phyloP scores from a whole-genome alignment of 345 rosid genomes.

The Hibiscus tridactylites region DNA sequence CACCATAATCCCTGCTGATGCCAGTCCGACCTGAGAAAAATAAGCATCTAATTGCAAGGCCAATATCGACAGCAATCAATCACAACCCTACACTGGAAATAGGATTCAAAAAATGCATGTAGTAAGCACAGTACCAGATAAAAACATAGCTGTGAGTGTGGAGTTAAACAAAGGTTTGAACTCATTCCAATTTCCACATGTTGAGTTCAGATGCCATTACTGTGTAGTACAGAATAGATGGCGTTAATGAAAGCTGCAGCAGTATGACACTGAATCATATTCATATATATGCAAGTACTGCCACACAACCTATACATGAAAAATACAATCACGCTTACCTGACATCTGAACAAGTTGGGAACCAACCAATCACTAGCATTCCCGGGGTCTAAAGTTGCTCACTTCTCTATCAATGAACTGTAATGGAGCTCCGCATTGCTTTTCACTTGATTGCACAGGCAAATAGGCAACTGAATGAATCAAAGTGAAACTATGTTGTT shows the following conservation, averaged over 20 bases:
- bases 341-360: neutral
- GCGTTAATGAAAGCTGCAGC: neutral
- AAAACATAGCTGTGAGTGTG: neutral
- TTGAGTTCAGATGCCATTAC: neutral
- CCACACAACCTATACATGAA: neutral
- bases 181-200: neutral
- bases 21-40: neutral
- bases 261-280: neutral
- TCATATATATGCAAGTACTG: neutral
- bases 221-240: neutral
- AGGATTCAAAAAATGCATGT: no score
- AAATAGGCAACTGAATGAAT: neutral
- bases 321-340: neutral
- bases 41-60: no score
- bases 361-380: neutral
- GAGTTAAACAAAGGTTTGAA: neutral
- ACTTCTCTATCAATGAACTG: neutral
- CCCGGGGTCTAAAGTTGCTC: neutral
- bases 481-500: constrained; percentile 9
- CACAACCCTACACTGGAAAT: no score
- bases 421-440: neutral
- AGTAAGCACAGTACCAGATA: no score
- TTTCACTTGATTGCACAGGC: neutral
- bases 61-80: no score
- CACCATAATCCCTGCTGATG: neutral